These are phyloP conservation scores for Colletotrichum liaoningense DNA, from an alignment of 2,329 filamentous ascomycete genomes.

Conservation along the genomic window DNA sequence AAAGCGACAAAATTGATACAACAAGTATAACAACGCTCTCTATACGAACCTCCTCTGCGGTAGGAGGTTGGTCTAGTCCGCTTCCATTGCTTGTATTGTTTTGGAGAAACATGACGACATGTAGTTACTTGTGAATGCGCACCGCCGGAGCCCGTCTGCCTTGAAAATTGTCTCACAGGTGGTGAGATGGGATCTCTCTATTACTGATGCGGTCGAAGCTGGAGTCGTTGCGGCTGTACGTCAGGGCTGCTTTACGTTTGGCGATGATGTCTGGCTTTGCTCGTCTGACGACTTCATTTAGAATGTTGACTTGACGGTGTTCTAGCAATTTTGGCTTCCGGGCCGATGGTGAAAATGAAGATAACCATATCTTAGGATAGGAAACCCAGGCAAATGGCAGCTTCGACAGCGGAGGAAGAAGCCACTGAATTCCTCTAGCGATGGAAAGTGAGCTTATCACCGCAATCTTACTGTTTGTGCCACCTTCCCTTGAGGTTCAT, in stretches of 20 bases:
- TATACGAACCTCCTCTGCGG: slow-evolving; percentile 34
- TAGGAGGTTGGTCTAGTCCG: slow-evolving; percentile 40
- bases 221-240: background rate
- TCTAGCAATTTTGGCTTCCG: background rate
- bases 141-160: background rate
- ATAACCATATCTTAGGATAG: background rate
- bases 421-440: background rate
- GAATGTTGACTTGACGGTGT: background rate
- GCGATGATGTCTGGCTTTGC: background rate
- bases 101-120: background rate
- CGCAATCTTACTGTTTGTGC: background rate
- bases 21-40: slow-evolving; percentile 46
- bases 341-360: background rate
- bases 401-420: background rate
- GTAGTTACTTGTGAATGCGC: background rate
- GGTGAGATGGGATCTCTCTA: background rate
- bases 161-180: background rate
- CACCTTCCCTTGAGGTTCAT: no score
- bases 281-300: background rate
- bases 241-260: background rate
- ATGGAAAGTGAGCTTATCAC: background rate
- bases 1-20: slow-evolving; percentile 47
- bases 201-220: background rate
- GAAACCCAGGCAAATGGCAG: background rate
- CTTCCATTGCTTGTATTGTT: slow-evolving; percentile 18